Evolutionary conservation across 108 stramenopile species (phyloP), one percentile per base, ranked within the genome.

Genomic region (Stephanodiscus triporus): DNA sequence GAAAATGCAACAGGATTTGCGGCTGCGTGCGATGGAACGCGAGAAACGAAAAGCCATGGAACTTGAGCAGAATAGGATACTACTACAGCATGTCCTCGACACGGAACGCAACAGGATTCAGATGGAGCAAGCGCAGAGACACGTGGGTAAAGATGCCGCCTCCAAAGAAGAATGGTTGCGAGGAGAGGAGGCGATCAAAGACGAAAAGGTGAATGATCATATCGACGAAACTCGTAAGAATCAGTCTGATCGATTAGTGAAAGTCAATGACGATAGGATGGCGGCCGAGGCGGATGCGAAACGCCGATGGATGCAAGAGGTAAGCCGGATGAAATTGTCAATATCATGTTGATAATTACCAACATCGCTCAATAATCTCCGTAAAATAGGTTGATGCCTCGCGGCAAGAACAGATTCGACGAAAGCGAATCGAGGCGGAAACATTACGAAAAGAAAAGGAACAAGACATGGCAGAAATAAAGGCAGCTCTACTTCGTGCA

Each of bases 1-100:
- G 6, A 73, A 72, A 60, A 70, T 76, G 58, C 53, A 42, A 22
- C 40, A 58, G 37, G 59, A 71, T 37, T 75, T 66, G 9, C 9
- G 58, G 26, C 45, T 67, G n/a, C 74, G 78, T 6, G 61, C 54
- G 22, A 76, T 56, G 19, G 45, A 54, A 55, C 66, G 66, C 13
- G 79, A 80, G 48, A 47, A 56, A 30, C 40, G 38, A 43, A 40
- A 48, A 27, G 37, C 42, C 13, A 13, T 50, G 5, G 84, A 84
- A 53, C 45, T 63, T 11, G 56, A 84, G 23, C 77, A 63, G 40
- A 82, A 87, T 27, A 49, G 50, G 34, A 69, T 77, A 26, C 38
- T 87, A 24, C 53, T 87, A 13, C 43, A 81, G 24, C 65, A 82
- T 65, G 81, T 77, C 8, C 55, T 87, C 42, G 81, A 73, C 9